Conservation (phyloP, 2,329 filamentous ascomycete species). For the Ophiostoma novo-ulmi region DNA sequence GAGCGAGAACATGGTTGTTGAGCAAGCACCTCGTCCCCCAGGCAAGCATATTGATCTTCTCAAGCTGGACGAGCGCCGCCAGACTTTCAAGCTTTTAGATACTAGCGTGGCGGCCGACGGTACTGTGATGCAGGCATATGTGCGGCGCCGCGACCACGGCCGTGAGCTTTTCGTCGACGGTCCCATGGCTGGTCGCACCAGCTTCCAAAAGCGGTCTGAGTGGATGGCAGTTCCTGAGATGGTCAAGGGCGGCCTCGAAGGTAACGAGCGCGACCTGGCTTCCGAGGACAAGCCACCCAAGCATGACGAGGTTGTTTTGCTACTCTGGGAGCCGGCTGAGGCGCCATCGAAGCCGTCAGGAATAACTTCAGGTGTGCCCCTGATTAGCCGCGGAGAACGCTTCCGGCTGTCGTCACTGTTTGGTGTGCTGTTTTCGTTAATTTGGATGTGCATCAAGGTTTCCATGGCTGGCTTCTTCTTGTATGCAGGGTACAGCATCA, state of each 20-base stretch:
- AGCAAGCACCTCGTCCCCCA: slow-evolving; percentile 29
- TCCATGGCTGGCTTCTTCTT: not conserved
- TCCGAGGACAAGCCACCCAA: slow-evolving; percentile 15
- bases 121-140: slow-evolving; percentile 45
- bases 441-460: not conserved
- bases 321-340: slow-evolving; percentile 14
- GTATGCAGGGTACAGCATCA: not conserved
- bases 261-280: not conserved
- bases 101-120: slow-evolving; percentile 35
- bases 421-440: not conserved
- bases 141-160: slow-evolving; percentile 32
- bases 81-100: slow-evolving; percentile 42
- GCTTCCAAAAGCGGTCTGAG: not conserved
- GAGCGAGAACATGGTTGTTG: slow-evolving; percentile 34
- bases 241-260: slow-evolving; percentile 18
- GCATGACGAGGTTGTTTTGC: slow-evolving; percentile 20
- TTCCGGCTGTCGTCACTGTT: not conserved
- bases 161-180: not conserved
- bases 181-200: not conserved
- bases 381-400: not conserved
- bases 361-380: not conserved
- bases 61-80: slow-evolving; percentile 35
- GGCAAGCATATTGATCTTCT: slow-evolving; percentile 26
- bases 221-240: slow-evolving; percentile 16
- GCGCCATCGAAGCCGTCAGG: not conserved